These are phyloP conservation scores for Pseudogymnoascus sp. DNA, from an alignment of 2,329 filamentous ascomycete genomes.

Conservation along the genomic window DNA sequence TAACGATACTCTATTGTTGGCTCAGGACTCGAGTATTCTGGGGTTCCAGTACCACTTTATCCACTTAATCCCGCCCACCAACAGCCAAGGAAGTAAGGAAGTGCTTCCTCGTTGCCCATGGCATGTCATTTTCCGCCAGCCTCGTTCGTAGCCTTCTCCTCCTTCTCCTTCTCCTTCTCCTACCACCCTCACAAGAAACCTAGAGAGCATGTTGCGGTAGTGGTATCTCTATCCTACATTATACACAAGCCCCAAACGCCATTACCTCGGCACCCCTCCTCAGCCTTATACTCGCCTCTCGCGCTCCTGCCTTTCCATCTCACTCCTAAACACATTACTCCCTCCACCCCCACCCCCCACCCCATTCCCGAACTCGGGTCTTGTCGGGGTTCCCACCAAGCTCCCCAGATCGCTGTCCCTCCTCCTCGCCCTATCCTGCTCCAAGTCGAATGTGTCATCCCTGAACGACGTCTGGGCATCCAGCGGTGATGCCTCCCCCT, in stretches of 20 bases:
- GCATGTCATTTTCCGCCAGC: not conserved
- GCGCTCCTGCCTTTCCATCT: constrained; percentile 1
- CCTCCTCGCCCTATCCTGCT: constrained; percentile 11
- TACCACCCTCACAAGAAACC: not conserved
- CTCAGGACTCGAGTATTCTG: not conserved
- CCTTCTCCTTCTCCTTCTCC: not conserved
- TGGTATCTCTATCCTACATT: not conserved
- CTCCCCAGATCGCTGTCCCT: constrained; percentile 20
- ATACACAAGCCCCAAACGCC: not conserved
- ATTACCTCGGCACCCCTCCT: not conserved
- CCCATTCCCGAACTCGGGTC: not conserved
- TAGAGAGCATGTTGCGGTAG: not conserved
- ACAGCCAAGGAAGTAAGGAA: not conserved
- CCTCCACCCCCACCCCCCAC: not conserved
- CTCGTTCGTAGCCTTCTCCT: not conserved
- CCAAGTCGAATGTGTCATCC: not conserved
- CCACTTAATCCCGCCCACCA: not conserved
- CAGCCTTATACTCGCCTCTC: not conserved
- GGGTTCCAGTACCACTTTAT: not conserved
- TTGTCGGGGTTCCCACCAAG: constrained; percentile 18
- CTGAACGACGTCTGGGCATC: constrained; percentile 16
- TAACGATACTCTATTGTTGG: not conserved
- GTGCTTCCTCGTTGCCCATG: not conserved
- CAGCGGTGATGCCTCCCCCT: constrained; percentile 17
- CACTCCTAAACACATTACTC: not conserved